Percentiles rank a stretch among this genome's conserved stretches.
phyloP scores from a whole-genome alignment of 768 basidiomycete genomes.

The Dentipellis fragilis region DNA sequence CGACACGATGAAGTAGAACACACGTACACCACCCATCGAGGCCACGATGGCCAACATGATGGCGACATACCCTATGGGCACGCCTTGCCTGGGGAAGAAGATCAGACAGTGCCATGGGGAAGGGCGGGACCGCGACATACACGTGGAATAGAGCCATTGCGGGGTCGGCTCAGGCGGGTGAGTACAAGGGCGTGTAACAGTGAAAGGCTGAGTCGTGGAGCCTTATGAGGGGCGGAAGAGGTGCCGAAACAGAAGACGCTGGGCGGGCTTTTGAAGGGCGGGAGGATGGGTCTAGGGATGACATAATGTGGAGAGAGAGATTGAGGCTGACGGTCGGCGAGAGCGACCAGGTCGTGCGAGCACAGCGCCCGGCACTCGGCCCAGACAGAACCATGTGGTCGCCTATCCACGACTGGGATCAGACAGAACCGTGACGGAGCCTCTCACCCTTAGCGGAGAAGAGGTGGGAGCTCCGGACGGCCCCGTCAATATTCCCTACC shows the following conservation, averaged over 20 bases:
- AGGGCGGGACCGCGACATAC: slow-evolving; percentile 11
- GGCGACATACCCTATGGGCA: slow-evolving; percentile 52
- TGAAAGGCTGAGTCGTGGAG: not conserved
- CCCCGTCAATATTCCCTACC: too few relatives aligned
- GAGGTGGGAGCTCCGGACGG: too few relatives aligned
- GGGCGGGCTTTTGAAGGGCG: not conserved
- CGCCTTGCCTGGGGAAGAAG: slow-evolving; percentile 32
- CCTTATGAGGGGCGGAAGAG: not conserved
- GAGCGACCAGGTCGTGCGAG: too few relatives aligned
- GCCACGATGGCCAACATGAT: slow-evolving; percentile 60
- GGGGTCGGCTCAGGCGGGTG: not conserved
- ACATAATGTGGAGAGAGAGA: not conserved
- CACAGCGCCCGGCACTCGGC: too few relatives aligned
- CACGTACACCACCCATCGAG: slow-evolving; percentile 49
- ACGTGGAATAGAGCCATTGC: slow-evolving; percentile 22
- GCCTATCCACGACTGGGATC: too few relatives aligned
- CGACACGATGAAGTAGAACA: not conserved
- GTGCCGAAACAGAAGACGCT: not conserved
- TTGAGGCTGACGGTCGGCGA: not conserved
- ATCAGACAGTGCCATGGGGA: slow-evolving; percentile 2
- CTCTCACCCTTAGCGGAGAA: too few relatives aligned
- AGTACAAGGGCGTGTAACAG: not conserved
- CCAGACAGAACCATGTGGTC: too few relatives aligned
- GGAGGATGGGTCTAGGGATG: not conserved
- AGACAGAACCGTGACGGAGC: too few relatives aligned